phyloP scores from a whole-genome alignment of 805 yeast genomes.

The Millerozyma acaciae region DNA sequence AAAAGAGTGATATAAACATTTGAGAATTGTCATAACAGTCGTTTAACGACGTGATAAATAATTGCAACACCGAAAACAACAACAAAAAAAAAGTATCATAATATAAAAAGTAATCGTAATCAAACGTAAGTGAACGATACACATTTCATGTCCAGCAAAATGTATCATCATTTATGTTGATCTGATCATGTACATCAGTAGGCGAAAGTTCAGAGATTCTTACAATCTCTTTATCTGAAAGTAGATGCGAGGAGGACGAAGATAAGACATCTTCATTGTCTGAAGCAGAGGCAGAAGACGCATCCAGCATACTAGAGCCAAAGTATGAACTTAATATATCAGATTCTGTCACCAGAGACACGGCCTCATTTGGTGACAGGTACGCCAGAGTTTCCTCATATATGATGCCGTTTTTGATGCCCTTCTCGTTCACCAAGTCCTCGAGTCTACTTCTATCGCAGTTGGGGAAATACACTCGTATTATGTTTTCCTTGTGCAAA shows the following conservation, averaged over 20 bases:
- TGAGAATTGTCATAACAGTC: too few species aligned
- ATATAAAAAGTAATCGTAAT: too few species aligned
- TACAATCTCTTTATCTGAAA: conserved; percentile 19
- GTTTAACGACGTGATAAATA: too few species aligned
- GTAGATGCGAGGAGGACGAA: conserved; percentile 12
- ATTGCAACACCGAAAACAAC: too few species aligned
- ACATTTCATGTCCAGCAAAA: not conserved
- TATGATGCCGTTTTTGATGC: conserved; percentile 55
- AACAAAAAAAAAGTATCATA: too few species aligned
- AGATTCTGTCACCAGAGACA: conserved; percentile 9
- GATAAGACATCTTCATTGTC: conserved; percentile 14
- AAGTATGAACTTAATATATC: conserved; percentile 21
- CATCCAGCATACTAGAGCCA: conserved; percentile 13
- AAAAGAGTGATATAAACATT: too few species aligned
- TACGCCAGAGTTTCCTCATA: conserved; percentile 24
- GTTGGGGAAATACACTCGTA: conserved; percentile 69
- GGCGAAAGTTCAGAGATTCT: too few species aligned
- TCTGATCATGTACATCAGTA: conserved; percentile 3
- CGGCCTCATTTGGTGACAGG: conserved; percentile 1
- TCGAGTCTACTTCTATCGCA: conserved; percentile 59
- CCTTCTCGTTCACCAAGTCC: conserved; percentile 52
- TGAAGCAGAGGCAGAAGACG: conserved; percentile 11
- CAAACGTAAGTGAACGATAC: too few species aligned
- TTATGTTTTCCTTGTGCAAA: conserved; percentile 30
- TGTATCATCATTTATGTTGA: conserved; percentile 9